Evolutionary conservation across 73 alveolate genomes (phyloP).

Genomic region (Paramecium octaurelia): DNA sequence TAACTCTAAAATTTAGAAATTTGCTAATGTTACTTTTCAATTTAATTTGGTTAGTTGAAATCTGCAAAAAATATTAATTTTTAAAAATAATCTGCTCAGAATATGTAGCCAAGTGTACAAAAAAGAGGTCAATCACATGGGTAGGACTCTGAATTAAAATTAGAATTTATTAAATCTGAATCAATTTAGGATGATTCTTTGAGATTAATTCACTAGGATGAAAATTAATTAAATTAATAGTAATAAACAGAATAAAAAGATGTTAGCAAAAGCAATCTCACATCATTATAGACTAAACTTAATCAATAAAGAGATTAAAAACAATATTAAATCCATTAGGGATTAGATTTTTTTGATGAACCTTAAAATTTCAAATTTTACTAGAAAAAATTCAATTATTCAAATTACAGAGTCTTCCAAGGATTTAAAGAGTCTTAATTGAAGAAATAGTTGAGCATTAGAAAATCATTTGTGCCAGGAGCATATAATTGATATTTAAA

Average conservation of each 20-base stretch:
- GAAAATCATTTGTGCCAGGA: neutral
- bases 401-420: neutral
- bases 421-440: neutral
- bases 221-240: neutral
- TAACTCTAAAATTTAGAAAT: neutral
- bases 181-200: neutral
- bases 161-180: neutral
- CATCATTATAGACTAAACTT: neutral
- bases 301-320: neutral
- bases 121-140: neutral
- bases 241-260: neutral
- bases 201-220: neutral
- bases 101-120: neutral
- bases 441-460: neutral
- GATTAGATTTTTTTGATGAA: slow-evolving; percentile 4
- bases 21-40: neutral
- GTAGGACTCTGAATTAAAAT: neutral
- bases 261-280: neutral
- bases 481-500: neutral
- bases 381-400: neutral
- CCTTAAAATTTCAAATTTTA: neutral
- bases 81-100: neutral
- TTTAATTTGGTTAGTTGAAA: neutral
- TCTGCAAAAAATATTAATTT: neutral
- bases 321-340: neutral